phyloP scores from a whole-genome alignment of 192 early-diverging fungal species.

The Coemansia sp. region DNA sequence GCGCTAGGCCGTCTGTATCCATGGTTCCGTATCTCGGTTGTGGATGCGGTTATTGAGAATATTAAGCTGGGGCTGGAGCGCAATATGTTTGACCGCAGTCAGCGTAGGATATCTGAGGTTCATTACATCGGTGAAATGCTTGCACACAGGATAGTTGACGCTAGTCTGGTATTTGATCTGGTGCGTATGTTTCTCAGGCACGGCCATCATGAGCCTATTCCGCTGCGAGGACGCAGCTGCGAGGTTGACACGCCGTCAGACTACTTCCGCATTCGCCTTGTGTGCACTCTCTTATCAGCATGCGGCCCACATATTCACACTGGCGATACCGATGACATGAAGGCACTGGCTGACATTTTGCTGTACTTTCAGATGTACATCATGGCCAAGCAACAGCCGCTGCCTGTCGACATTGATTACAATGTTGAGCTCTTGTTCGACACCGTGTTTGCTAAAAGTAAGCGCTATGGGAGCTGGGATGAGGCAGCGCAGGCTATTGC shows the following conservation, averaged over 20 bases:
- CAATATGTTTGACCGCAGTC: conserved; percentile 92
- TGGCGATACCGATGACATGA: conserved; percentile 56
- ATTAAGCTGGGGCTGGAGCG: conserved; percentile 88
- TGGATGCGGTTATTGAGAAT: conserved; percentile 82
- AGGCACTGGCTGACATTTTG: conserved; percentile 57
- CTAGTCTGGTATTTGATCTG: conserved; percentile 75
- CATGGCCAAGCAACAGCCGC: conserved; percentile 69
- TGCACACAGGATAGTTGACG: conserved; percentile 83
- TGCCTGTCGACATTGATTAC: conserved; percentile 89
- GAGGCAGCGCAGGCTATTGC: conserved; percentile 76
- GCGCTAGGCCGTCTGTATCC: conserved; percentile 80
- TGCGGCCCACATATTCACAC: conserved; percentile 77
- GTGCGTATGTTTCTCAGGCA: conserved; percentile 79
- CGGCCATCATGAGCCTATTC: conserved; percentile 72
- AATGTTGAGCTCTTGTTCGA: conserved; percentile 79
- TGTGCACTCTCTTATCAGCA: conserved; percentile 81
- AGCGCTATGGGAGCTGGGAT: conserved; percentile 61
- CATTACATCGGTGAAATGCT: conserved; percentile 92
- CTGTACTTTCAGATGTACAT: conserved; percentile 90
- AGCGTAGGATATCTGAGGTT: conserved; percentile 75
- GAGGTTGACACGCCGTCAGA: conserved; percentile 78
- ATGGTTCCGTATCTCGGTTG: conserved; percentile 82
- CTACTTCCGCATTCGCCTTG: conserved; percentile 89
- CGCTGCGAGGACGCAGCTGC: conserved; percentile 57
- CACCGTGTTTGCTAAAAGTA: conserved; percentile 59